phyloP scores from a whole-genome alignment of 1,284 basidiomycete species.

The Papiliotrema nemorosa region DNA sequence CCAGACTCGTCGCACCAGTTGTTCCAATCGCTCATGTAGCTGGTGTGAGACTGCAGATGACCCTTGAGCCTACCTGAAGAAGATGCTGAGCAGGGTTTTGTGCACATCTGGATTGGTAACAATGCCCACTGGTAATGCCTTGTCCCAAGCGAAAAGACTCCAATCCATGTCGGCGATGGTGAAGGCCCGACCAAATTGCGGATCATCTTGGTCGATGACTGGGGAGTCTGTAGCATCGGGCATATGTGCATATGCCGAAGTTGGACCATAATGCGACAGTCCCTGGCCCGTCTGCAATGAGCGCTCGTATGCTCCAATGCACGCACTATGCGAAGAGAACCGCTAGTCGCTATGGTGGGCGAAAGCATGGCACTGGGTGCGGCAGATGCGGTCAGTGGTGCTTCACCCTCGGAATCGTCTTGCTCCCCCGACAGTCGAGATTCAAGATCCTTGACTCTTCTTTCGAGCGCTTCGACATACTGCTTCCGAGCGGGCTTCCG shows the following conservation, averaged over 20 bases:
- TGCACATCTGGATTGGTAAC: background rate
- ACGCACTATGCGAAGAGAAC: background rate
- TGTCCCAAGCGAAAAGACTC: background rate
- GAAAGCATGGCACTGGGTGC: background rate
- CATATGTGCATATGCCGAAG: slow-evolving; percentile 13
- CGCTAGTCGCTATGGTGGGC: background rate
- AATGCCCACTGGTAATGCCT: slow-evolving; percentile 1
- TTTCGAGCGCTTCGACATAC: slow-evolving; percentile 27
- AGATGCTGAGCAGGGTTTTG: slow-evolving; percentile 1
- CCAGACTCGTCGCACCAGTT: background rate
- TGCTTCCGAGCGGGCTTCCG: slow-evolving; percentile 26
- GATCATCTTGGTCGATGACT: background rate
- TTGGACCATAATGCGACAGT: slow-evolving; percentile 13
- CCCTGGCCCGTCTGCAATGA: slow-evolving; percentile 1
- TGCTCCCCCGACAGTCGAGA: background rate
- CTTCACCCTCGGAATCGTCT: slow-evolving; percentile 10
- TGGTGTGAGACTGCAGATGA: slow-evolving; percentile 1
- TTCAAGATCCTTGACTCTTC: too few relatives aligned
- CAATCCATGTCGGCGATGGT: slow-evolving; percentile 2
- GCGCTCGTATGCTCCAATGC: background rate
- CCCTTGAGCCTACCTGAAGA: slow-evolving; percentile 7
- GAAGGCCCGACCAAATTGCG: background rate
- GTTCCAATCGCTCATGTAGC: slow-evolving; percentile 2
- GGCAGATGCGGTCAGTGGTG: background rate
- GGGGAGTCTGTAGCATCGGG: background rate